Base-by-base conservation (phyloP, 2,329 filamentous ascomycete genomes). In the Aspergillus sp. region DNA sequence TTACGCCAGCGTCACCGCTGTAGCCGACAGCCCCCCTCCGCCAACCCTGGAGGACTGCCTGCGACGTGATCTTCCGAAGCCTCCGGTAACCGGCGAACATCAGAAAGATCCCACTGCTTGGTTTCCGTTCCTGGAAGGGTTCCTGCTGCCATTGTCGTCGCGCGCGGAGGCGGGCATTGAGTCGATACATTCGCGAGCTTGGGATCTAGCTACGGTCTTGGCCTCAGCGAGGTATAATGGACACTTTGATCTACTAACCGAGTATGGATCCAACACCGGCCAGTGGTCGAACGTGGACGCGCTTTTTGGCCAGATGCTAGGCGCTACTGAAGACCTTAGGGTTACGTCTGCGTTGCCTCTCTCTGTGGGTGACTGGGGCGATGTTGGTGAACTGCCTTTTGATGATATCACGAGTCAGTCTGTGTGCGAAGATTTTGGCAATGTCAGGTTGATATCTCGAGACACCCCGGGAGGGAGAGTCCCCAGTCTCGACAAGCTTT, bases 261-360 rank as follows among this genome's bases (percentile, higher is more conserved):
- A 68, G 1, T 64, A 71, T 39, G 55, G 59, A 12, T 52, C 66
- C 48, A 60, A 64, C 19, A 19, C 19, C 19, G 19, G 19, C 28
- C 64, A 70, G 50, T 71, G 70, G 67, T 52, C 65, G 44, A 65
- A 63, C 10, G 70, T 71, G 29, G 52, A 70, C 45, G 57, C 60
- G 41, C 53, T 73, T 7, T 55, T 71, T 19, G 63, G 59, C 46
- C 60, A 57, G 42, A 53, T 74, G 46, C 57, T 73, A 33, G 67
- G 70, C 51, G 58, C 60, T 7, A 57, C 65, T 32, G 61, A 68
- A 32, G 46, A 51, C 29, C 48, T 64, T 12, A 52, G 49, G 40
- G 48, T 48, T 32, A 44, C 43, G 7, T 50, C 51, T 46, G 47
- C 49, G 8, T 47, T 50, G 7, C 48, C 56, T 38, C 57, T 62